phyloP scores from a whole-genome alignment of 495 filamentous ascomycete species.

The Hypomontagnella submonticulosa region DNA sequence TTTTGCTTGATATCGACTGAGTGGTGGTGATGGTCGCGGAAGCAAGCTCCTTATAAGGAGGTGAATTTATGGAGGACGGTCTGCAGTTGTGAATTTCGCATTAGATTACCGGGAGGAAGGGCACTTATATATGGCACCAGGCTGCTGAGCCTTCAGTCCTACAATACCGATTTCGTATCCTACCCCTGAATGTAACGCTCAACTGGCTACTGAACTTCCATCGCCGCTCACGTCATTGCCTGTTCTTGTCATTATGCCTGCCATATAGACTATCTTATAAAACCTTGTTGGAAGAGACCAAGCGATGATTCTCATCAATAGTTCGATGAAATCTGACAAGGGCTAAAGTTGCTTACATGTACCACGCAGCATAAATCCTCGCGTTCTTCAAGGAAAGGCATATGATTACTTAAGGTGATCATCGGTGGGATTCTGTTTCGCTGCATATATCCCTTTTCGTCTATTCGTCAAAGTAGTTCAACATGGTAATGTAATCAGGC shows the following conservation, averaged over 20 bases:
- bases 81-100: neutral
- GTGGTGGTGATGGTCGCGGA: neutral
- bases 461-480: too few species aligned
- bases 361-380: constrained; percentile 9
- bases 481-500: too few species aligned
- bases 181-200: neutral
- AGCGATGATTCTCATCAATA: constrained; percentile 6
- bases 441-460: constrained; percentile 12
- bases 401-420: constrained; percentile 1
- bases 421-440: constrained; percentile 9
- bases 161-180: neutral
- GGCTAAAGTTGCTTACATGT: constrained; percentile 4
- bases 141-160: neutral
- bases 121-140: constrained; percentile 8
- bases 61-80: neutral
- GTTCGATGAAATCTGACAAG: constrained; percentile 6
- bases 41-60: neutral
- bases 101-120: neutral
- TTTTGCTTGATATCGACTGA: too few species aligned
- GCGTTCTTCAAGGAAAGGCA: neutral
- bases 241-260: neutral
- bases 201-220: constrained; percentile 7
- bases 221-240: constrained; percentile 17
- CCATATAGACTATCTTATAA: neutral
- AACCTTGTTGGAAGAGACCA: neutral